Conservation (phyloP, 169 alveolate species). For the Plasmodium coatneyi region DNA sequence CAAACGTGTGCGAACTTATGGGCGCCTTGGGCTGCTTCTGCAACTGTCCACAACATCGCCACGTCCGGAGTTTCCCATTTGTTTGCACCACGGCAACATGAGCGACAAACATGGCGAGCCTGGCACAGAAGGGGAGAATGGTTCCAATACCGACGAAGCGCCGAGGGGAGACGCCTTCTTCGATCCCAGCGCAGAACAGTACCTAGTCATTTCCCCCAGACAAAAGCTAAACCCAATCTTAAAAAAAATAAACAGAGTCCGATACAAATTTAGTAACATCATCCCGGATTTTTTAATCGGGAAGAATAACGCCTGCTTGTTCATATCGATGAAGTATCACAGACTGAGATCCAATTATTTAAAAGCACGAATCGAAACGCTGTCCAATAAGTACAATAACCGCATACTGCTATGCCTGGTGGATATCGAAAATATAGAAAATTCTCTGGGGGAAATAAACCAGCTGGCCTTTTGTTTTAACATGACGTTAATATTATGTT, state of each 20-base stretch:
- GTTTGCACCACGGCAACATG: not conserved
- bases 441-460: conserved; percentile 70
- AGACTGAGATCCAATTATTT: conserved; percentile 79
- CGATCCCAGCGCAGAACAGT: conserved; percentile 58
- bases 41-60: not conserved
- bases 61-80: not conserved
- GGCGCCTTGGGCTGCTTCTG: not conserved
- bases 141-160: not conserved
- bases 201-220: conserved; percentile 79
- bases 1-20: not conserved
- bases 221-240: conserved; percentile 83
- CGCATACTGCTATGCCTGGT: conserved; percentile 67
- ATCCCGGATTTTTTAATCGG: conserved; percentile 80
- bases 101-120: not conserved
- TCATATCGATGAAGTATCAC: conserved; percentile 84
- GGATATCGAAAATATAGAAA: conserved; percentile 71
- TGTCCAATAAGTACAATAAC: conserved; percentile 66
- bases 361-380: conserved; percentile 75
- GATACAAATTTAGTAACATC: conserved; percentile 78
- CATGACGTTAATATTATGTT: conserved; percentile 63
- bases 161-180: conserved; percentile 4
- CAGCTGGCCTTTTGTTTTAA: conserved; percentile 57
- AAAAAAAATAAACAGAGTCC: conserved; percentile 77
- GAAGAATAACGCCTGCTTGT: conserved; percentile 78
- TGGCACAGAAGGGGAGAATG: not conserved